phyloP scores from a whole-genome alignment of 2,329 filamentous ascomycete genomes.

The Penicillium sp. region DNA sequence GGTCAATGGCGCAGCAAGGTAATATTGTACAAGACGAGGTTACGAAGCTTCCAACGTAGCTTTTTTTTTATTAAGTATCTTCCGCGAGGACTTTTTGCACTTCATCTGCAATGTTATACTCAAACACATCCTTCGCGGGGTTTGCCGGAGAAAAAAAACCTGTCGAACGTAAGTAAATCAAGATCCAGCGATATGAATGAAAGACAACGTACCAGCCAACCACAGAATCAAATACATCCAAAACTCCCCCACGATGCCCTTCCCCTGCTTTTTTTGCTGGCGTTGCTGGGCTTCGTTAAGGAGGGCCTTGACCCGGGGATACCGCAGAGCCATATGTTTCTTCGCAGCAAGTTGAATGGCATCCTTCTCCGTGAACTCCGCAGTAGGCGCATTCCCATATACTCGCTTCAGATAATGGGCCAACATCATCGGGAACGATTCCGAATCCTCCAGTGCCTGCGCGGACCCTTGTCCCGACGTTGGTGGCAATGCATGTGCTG shows the following conservation, averaged over 20 bases:
- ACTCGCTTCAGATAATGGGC: slow-evolving; percentile 28
- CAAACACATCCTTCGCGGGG: slow-evolving; percentile 6
- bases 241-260: slow-evolving; percentile 37
- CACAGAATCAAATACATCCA: slow-evolving; percentile 41
- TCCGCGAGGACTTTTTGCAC: slow-evolving; percentile 4
- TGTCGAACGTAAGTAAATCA: slow-evolving; percentile 1
- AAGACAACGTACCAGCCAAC: slow-evolving; percentile 31
- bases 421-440: slow-evolving; percentile 48
- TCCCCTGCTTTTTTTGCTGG: slow-evolving; percentile 37
- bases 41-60: too few species aligned
- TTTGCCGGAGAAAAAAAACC: slow-evolving; percentile 24
- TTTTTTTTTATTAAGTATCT: neutral
- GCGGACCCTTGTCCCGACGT: slow-evolving; percentile 57
- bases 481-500: slow-evolving; percentile 58
- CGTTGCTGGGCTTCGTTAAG: slow-evolving; percentile 32
- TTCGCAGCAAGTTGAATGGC: slow-evolving; percentile 29
- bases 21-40: neutral
- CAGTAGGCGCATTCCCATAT: neutral
- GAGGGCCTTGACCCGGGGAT: slow-evolving; percentile 36
- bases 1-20: neutral
- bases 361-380: neutral
- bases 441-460: slow-evolving; percentile 58
- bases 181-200: neutral
- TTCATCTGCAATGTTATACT: slow-evolving; percentile 19
- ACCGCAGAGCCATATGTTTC: slow-evolving; percentile 36